Base-by-base conservation (phyloP, 495 filamentous ascomycete species). In the Neurospora sp. region DNA sequence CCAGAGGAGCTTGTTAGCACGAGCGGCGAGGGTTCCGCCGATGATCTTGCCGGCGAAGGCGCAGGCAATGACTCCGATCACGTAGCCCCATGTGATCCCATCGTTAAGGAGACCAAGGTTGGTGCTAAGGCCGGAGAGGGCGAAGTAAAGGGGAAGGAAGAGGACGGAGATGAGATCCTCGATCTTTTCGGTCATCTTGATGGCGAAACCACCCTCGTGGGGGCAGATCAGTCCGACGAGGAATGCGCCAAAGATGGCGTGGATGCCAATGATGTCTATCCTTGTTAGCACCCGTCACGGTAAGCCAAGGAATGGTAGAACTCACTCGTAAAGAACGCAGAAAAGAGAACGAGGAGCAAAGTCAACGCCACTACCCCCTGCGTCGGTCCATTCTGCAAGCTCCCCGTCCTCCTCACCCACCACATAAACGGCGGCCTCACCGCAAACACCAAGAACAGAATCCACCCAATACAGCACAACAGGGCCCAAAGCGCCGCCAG, bases 101-200 rank as follows among this genome's bases (percentile, higher is more conserved):
- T 83, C 90, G 75, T 97, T 86, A 70, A 99, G 85, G 20, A 98
- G 85, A 35, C 94, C 96, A 66, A 99, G 84, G 78, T 99, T 91
- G 7, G 96, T 99, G 78, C 87, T 93, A 40, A 99, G 83, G 0
- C 96, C 96, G 35, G 96, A 98, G 10, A 97, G 86, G 4, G 96
- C 93, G 83, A 98, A 99, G 80, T 99, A 99, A 5, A 99, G 90
- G 0, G 96, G 96, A 14, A 98, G 84, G 75, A 99, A 94, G n/a
- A 99, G 84, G 31, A 93, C 89, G 1, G 90, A 88, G 69, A 99
- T 91, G 9, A 99, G 82, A 83, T 99, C 96, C 79, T 99, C 96
- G 71, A 99, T 89, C 84, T 98, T 99, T 78, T 99, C 96, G 0
- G 94, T 95, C 73, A 99, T 81, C 75, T 96, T 94, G 79, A 98